Conservation (phyloP, 2,329 filamentous ascomycete species). For the Ascochyta lentis region DNA sequence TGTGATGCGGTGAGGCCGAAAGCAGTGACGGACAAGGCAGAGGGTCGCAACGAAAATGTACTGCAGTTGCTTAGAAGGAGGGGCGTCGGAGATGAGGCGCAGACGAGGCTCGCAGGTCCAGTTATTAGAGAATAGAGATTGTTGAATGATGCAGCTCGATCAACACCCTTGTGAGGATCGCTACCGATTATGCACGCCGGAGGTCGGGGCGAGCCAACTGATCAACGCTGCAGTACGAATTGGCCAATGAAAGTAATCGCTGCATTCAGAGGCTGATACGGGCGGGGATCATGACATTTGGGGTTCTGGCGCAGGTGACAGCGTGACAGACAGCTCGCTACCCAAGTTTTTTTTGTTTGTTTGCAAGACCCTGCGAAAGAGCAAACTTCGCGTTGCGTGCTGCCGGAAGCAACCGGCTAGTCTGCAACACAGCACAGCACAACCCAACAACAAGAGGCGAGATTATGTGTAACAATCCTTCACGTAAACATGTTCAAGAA, state of each 20-base stretch:
- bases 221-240: constrained; percentile 32
- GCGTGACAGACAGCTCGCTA: constrained; percentile 15
- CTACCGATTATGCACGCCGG: constrained; percentile 20
- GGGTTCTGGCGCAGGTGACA: neutral
- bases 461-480: neutral
- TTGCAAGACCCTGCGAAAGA: neutral
- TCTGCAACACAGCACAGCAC: neutral
- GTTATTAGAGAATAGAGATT: constrained; percentile 3
- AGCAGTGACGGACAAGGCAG: constrained; percentile 21
- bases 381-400: neutral
- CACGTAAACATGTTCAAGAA: constrained; percentile 1
- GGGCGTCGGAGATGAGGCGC: constrained; percentile 9
- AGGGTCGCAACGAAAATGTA: constrained; percentile 19
- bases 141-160: constrained; percentile 17
- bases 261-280: constrained; percentile 9
- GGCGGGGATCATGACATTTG: constrained; percentile 4
- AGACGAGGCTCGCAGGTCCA: constrained; percentile 6
- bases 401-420: neutral
- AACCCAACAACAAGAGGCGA: neutral
- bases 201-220: constrained; percentile 23
- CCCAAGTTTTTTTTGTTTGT: neutral
- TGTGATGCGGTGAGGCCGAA: constrained; percentile 43
- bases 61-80: constrained; percentile 7
- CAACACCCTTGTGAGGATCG: constrained; percentile 13
- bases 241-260: constrained; percentile 27